Evolutionary conservation across 2,329 filamentous ascomycete genomes (phyloP).

Genomic region (Coleophoma crateriformis): DNA sequence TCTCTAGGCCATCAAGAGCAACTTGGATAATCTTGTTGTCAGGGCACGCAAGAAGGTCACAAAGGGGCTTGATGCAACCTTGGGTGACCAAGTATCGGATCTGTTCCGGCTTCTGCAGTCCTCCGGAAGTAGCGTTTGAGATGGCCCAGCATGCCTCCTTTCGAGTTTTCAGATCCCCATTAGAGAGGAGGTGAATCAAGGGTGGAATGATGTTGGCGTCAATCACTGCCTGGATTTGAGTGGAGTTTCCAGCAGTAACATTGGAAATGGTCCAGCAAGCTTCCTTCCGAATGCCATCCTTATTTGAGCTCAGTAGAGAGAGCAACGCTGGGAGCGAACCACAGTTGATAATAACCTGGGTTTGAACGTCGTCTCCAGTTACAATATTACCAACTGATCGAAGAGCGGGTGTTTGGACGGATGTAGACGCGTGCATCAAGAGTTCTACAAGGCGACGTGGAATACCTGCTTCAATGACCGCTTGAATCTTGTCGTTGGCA

Average conservation of each 20-base stretch:
- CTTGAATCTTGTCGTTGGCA: slow-evolving; percentile 98
- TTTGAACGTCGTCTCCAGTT: slow-evolving; percentile 96
- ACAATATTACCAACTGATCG: slow-evolving; percentile 98
- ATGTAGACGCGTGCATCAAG: slow-evolving; percentile 96
- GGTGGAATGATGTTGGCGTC: slow-evolving; percentile 97
- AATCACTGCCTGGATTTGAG: slow-evolving; percentile 93
- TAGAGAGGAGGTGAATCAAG: slow-evolving; percentile 90
- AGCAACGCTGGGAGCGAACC: slow-evolving; percentile 88
- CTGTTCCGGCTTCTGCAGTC: slow-evolving; percentile 97
- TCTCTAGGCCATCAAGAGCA: slow-evolving; percentile 94
- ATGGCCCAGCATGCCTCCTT: slow-evolving; percentile 99
- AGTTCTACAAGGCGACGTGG: slow-evolving; percentile 94
- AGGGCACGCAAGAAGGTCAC: slow-evolving; percentile 89
- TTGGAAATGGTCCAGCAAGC: slow-evolving; percentile 99
- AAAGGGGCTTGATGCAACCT: slow-evolving; percentile 96
- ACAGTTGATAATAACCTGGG: slow-evolving; percentile 99
- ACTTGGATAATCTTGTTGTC: slow-evolving; percentile 99
- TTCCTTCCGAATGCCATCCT: slow-evolving; percentile 98
- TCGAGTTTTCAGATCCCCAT: slow-evolving; percentile 97
- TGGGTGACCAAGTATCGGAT: slow-evolving; percentile 91
- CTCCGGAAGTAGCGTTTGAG: slow-evolving; percentile 95
- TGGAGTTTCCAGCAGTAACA: slow-evolving; percentile 96
- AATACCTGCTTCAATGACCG: slow-evolving; percentile 96
- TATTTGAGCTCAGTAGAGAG: slow-evolving; percentile 89
- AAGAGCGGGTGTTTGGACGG: slow-evolving; percentile 94